Evolutionary conservation across 345 rosid species (phyloP).

Genomic region (Combretum micranthum): DNA sequence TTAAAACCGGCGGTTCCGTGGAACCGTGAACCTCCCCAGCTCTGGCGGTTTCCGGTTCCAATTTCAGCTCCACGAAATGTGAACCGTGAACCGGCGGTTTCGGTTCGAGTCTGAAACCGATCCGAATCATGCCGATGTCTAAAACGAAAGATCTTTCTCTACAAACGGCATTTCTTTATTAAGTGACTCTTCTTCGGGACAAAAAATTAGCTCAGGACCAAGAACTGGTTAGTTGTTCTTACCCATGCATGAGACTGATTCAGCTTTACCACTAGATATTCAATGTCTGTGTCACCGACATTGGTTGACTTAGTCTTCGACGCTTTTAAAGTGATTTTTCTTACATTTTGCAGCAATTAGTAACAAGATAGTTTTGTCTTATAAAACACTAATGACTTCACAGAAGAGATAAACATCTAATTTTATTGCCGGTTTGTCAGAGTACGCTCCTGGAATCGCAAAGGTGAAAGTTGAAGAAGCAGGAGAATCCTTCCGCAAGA

Average conservation of each 20-base stretch:
- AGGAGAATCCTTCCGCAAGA: constrained; percentile 39
- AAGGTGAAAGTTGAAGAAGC: constrained; percentile 29
- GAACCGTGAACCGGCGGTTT: too few species aligned
- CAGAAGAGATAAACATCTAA: background rate
- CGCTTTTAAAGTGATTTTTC: too few species aligned
- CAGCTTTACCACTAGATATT: background rate
- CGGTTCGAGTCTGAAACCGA: too few species aligned
- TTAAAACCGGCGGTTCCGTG: too few species aligned
- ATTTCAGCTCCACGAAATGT: too few species aligned
- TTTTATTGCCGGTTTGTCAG: constrained; percentile 24
- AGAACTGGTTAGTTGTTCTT: constrained; percentile 34
- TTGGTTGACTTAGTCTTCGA: too few species aligned
- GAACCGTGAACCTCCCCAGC: too few species aligned
- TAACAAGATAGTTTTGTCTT: too few species aligned
- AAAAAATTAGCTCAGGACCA: constrained; percentile 31
- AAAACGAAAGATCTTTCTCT: constrained; percentile 18
- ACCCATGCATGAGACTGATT: background rate
- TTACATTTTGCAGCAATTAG: too few species aligned
- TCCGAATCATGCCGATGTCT: too few species aligned
- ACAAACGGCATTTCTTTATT: constrained; percentile 13
- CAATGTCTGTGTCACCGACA: too few species aligned
- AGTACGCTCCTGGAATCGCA: constrained; percentile 19
- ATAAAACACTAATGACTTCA: background rate
- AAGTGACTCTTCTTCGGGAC: constrained; percentile 21
- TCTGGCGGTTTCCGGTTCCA: too few species aligned